These are phyloP conservation scores for Ilex aquifolium DNA, from an alignment of 257 asterid genomes.

Conservation along the genomic window DNA sequence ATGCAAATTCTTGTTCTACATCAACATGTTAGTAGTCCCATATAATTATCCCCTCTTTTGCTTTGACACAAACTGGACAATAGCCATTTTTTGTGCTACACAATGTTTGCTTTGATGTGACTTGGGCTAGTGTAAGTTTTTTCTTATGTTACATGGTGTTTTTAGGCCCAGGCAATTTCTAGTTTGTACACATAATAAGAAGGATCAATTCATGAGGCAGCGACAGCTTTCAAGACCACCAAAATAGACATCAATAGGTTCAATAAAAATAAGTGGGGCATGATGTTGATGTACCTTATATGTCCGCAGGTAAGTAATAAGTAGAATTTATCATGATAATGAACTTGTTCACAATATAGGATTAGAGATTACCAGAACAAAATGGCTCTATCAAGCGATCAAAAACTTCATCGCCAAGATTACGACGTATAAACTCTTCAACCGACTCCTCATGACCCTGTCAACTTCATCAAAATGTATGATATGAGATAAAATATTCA, in stretches of 20 bases:
- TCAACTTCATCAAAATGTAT: constrained; percentile 41
- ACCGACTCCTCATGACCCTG: constrained; percentile 95
- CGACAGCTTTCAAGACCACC: not conserved
- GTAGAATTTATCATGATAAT: not conserved
- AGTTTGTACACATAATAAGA: not conserved
- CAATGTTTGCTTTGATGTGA: too few species aligned
- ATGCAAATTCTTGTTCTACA: too few species aligned
- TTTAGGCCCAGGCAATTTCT: too few species aligned
- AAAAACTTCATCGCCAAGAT: constrained; percentile 88
- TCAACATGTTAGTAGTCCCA: too few species aligned
- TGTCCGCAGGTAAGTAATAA: not conserved
- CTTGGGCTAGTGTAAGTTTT: too few species aligned
- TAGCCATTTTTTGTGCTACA: too few species aligned
- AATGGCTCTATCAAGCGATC: constrained; percentile 97
- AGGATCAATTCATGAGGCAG: not conserved
- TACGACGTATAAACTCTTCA: constrained; percentile 92
- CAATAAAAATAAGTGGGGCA: too few species aligned
- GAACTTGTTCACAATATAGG: not conserved
- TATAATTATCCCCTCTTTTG: too few species aligned
- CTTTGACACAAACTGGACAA: too few species aligned
- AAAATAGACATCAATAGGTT: not conserved
- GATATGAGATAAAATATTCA: constrained; percentile 21
- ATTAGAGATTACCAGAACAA: constrained; percentile 63
- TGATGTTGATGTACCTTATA: too few species aligned
- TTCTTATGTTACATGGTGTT: too few species aligned